These are phyloP conservation scores for Xylariaceae sp. DNA, from an alignment of 2,329 filamentous ascomycete species.

Conservation along the genomic window DNA sequence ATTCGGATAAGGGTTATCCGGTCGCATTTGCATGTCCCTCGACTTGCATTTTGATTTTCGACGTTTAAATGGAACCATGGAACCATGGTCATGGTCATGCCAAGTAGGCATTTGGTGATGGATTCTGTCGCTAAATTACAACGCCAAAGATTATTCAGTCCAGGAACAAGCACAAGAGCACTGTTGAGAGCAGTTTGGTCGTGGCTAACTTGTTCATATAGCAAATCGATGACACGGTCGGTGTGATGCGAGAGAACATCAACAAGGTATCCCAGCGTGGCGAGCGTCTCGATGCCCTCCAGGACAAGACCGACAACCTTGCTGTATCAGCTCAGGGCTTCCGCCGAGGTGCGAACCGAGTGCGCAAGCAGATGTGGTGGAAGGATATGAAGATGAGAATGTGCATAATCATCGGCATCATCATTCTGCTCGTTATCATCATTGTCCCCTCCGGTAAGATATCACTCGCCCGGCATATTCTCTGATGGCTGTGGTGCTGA, in stretches of 20 bases:
- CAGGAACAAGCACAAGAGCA: not conserved
- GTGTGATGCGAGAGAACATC: constrained; percentile 96
- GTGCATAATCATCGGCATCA: constrained; percentile 86
- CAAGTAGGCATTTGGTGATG: not conserved
- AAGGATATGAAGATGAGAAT: constrained; percentile 99
- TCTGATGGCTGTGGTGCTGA: constrained; percentile 9
- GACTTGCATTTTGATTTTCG: not conserved
- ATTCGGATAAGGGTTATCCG: not conserved
- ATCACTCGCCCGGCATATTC: not conserved
- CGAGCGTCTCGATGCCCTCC: constrained; percentile 36
- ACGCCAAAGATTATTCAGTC: not conserved
- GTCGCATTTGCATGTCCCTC: not conserved
- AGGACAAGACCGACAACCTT: constrained; percentile 71
- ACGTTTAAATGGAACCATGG: not conserved
- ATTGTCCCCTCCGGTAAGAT: constrained; percentile 83
- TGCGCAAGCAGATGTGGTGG: constrained; percentile 99
- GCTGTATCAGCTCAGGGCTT: constrained; percentile 92
- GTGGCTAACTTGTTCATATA: constrained; percentile 38
- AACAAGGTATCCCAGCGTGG: constrained; percentile 94
- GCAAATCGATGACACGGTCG: constrained; percentile 97
- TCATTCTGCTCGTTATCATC: constrained; percentile 88
- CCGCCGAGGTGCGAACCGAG: constrained; percentile 90
- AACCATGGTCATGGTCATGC: not conserved
- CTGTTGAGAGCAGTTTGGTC: not conserved
- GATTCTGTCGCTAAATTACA: not conserved